Conservation (phyloP, 2,329 filamentous ascomycete species). For the Capronia americana region DNA sequence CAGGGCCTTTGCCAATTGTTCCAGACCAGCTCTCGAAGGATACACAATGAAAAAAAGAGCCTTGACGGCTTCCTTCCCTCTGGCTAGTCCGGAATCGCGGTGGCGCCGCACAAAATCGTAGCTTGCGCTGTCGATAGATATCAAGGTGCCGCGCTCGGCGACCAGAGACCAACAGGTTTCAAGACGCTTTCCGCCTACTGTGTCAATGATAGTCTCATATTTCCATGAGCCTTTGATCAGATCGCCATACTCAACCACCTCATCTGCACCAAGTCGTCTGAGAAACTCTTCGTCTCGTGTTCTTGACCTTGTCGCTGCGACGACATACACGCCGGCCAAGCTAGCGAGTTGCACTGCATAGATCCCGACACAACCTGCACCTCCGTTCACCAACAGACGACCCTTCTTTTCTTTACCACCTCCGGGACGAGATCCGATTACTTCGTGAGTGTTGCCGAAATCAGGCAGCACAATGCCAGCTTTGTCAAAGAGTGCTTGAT, state of each 20-base stretch:
- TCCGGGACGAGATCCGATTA: not conserved
- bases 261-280: conserved; percentile 47
- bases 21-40: conserved; percentile 28
- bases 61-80: conserved; percentile 31
- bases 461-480: conserved; percentile 33
- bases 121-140: conserved; percentile 43
- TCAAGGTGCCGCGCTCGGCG: conserved; percentile 32
- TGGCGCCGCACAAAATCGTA: conserved; percentile 43
- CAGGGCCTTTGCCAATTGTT: conserved; percentile 28
- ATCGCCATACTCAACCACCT: conserved; percentile 47
- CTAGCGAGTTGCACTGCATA: conserved; percentile 50
- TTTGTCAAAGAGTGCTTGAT: conserved; percentile 44
- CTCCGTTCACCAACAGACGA: conserved; percentile 48
- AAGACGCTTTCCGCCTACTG: conserved; percentile 40
- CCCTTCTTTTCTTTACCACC: not conserved
- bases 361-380: conserved; percentile 48
- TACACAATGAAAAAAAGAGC: conserved; percentile 41
- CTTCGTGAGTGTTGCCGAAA: conserved; percentile 4
- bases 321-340: conserved; percentile 43
- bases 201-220: conserved; percentile 43
- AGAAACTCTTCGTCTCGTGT: conserved; percentile 46
- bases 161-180: conserved; percentile 39
- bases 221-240: conserved; percentile 14
- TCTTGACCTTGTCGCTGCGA: conserved; percentile 47
- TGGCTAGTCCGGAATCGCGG: conserved; percentile 28